Conservation (phyloP, 1,284 basidiomycete genomes). For the Pterulicium gracile region DNA sequence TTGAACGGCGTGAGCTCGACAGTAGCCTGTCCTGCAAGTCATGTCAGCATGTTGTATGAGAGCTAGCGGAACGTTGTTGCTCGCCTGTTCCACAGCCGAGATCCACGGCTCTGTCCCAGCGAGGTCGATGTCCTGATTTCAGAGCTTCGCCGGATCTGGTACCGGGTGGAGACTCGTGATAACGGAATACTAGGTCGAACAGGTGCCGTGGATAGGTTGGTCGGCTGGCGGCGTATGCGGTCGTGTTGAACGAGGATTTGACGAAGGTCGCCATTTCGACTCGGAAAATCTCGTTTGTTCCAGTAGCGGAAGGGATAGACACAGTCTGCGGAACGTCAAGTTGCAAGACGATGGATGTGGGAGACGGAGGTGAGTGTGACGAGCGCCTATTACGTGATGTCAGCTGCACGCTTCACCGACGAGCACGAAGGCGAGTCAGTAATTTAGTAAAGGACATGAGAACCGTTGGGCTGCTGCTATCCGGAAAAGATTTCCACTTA, state of each 20-base stretch:
- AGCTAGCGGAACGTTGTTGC: constrained; percentile 11
- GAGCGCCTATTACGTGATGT: too few species aligned
- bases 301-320: too few species aligned
- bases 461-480: too few species aligned
- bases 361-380: too few species aligned
- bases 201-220: constrained; percentile 32
- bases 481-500: too few species aligned
- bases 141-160: neutral
- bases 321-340: too few species aligned
- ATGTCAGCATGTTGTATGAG: neutral
- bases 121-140: constrained; percentile 14
- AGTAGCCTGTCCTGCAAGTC: constrained; percentile 56
- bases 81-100: constrained; percentile 78
- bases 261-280: constrained; percentile 28
- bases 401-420: too few species aligned
- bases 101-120: constrained; percentile 56
- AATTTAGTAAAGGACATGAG: too few species aligned
- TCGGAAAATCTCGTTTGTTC: too few species aligned
- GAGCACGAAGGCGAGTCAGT: too few species aligned
- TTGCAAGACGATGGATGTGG: too few species aligned
- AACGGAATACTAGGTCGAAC: constrained; percentile 27
- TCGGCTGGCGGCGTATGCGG: constrained; percentile 24
- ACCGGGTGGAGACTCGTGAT: neutral
- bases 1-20: constrained; percentile 50
- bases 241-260: constrained; percentile 27